Evolutionary conservation across 768 basidiomycete species (phyloP), one percentile per base, ranked within the genome.

Genomic region (Nidula microcarpa): DNA sequence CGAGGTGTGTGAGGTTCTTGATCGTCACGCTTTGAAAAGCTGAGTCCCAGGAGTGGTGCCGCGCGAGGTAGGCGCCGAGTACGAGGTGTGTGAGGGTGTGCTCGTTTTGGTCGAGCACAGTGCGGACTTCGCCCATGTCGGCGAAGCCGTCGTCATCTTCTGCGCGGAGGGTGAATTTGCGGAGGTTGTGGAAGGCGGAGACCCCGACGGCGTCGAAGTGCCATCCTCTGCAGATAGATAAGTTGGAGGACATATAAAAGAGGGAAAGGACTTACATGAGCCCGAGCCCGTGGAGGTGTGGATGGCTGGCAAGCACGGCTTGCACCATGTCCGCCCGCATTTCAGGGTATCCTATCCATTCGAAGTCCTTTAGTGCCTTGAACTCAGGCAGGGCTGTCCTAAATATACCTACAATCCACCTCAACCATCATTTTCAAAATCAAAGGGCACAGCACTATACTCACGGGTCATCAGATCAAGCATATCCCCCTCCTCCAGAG

Each of bases 281-380:
- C 13, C 84, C 85, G 5, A 87, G 72, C 6, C 77, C 72, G 13
- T 74, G 76, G 16, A 87, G 68, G 51, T 76, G 73, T 4, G 80
- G 71, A 55, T 86, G 85, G 49, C 72, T 78, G 5, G 72, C 65
- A 10, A 84, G 68, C 4, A 87, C 71, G 7, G 74, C 76, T 58
- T 84, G 75, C 0, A 87, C 84, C 75, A 84, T 82, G 50, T 86
- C 84, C n/a, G 74, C 81, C 8, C 80, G 74, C 67, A 87, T 70
- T 61, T 87, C 86, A 1, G 85, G 86, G 59, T 87, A 87, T 5
- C 86, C 85, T n/a, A 87, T 86, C 86, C 86, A 87, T 65, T 87
- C 85, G 59, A 87, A 85, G 55, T 85, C 84, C 10, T 71, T 62
- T 9, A 87, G 68, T 6, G 78, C 76, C 53, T 71, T 83, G 67